Conservation (phyloP, 2,329 filamentous ascomycete genomes). For the Penicillium griseofulvum region DNA sequence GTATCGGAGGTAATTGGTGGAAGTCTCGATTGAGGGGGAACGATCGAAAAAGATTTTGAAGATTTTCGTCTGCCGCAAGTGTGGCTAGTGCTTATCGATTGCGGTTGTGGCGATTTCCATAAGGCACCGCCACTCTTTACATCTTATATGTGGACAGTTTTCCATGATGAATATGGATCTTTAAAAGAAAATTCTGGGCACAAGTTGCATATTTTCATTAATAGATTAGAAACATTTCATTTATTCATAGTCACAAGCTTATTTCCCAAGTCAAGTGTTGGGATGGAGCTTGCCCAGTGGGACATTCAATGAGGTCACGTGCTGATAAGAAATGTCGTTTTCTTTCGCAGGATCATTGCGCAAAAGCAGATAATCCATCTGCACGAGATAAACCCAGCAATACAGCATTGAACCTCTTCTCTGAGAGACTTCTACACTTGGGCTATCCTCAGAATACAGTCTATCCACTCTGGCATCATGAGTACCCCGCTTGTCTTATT, state of each 20-base stretch:
- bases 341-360: slow-evolving; percentile 7
- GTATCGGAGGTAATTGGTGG: slow-evolving; percentile 19
- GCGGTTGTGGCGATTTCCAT: slow-evolving; percentile 23
- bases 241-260: background rate
- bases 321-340: slow-evolving; percentile 27
- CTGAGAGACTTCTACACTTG: background rate
- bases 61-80: slow-evolving; percentile 29
- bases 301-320: slow-evolving; percentile 21
- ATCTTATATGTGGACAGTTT: too few relatives aligned
- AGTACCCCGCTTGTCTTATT: slow-evolving; percentile 66
- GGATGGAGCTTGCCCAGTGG: background rate
- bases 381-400: background rate
- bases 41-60: slow-evolving; percentile 36
- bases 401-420: background rate
- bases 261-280: background rate
- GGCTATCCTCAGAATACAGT: background rate
- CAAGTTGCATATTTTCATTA: background rate
- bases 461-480: slow-evolving; percentile 45
- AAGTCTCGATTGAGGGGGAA: slow-evolving; percentile 23
- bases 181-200: too few relatives aligned
- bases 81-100: slow-evolving; percentile 41
- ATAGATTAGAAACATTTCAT: background rate
- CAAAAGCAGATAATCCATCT: background rate
- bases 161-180: background rate
- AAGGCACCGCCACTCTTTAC: background rate